Conservation (phyloP, 768 basidiomycete genomes). For the Rhodotorula diobovata region DNA sequence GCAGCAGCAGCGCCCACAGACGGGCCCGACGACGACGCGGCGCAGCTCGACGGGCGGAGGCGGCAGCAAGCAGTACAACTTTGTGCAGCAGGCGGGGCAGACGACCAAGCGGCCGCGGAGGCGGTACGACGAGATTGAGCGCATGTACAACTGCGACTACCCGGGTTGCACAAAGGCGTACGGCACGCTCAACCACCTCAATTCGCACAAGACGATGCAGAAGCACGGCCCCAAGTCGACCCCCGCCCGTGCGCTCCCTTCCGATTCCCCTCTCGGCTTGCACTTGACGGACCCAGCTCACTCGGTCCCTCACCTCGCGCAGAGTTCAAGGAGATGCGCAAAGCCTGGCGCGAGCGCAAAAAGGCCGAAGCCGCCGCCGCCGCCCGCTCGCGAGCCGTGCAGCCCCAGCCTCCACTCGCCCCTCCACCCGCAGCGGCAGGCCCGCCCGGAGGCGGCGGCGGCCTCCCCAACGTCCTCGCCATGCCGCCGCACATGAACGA, state of each 20-base stretch:
- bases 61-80: constrained; percentile 29
- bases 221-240: constrained; percentile 85
- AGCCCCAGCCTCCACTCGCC: neutral
- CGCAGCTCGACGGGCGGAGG: neutral
- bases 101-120: constrained; percentile 49
- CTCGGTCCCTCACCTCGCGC: constrained; percentile 26
- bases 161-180: constrained; percentile 44
- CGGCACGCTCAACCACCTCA: constrained; percentile 69
- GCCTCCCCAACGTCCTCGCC: neutral
- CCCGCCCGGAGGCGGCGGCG: neutral
- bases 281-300: neutral
- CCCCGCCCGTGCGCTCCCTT: constrained; percentile 67
- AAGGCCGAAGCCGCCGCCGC: constrained; percentile 51
- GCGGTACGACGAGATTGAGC: constrained; percentile 79
- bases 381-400: constrained; percentile 29
- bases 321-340: constrained; percentile 98
- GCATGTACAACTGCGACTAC: constrained; percentile 80
- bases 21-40: neutral
- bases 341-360: constrained; percentile 90
- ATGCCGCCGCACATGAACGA: neutral
- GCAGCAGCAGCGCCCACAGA: neutral
- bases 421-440: neutral
- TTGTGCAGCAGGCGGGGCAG: constrained; percentile 20
- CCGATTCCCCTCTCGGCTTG: neutral
- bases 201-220: constrained; percentile 98